These are phyloP conservation scores for Eucalyptus rudis DNA, from an alignment of 345 rosid genomes.

Conservation along the genomic window DNA sequence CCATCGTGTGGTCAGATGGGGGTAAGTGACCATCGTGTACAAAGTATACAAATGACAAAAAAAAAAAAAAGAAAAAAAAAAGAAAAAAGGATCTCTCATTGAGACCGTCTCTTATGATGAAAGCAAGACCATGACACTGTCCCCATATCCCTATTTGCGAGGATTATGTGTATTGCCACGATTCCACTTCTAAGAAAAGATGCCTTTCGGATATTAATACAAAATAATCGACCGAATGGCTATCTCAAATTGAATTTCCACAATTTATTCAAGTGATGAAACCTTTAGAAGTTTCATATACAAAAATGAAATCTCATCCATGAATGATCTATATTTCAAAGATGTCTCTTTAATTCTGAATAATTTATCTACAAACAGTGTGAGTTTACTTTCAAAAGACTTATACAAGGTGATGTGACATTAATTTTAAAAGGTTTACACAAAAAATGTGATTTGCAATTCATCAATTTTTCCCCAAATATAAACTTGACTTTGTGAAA, in stretches of 20 bases:
- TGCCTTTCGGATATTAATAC: background rate
- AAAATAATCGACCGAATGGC: background rate
- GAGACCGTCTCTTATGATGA: background rate
- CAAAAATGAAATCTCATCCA: background rate
- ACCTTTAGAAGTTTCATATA: background rate
- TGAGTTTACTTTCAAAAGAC: background rate
- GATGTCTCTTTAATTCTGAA: background rate
- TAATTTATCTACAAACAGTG: background rate
- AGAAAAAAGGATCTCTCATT: background rate
- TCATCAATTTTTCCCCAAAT: background rate
- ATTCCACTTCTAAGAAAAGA: background rate
- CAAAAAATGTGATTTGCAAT: background rate
- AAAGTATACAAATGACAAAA: no score
- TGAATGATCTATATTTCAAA: background rate
- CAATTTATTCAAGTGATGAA: background rate
- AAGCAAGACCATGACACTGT: background rate
- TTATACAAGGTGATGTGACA: background rate
- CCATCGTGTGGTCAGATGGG: background rate
- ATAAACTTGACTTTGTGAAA: no score
- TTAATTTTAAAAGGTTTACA: background rate
- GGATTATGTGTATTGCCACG: background rate
- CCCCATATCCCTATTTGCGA: background rate
- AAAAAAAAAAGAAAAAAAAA: rapidly evolving
- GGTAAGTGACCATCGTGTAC: background rate
- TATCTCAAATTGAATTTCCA: background rate